Base-by-base conservation (phyloP, 2,329 filamentous ascomycete species). In the Neonectria hederae region DNA sequence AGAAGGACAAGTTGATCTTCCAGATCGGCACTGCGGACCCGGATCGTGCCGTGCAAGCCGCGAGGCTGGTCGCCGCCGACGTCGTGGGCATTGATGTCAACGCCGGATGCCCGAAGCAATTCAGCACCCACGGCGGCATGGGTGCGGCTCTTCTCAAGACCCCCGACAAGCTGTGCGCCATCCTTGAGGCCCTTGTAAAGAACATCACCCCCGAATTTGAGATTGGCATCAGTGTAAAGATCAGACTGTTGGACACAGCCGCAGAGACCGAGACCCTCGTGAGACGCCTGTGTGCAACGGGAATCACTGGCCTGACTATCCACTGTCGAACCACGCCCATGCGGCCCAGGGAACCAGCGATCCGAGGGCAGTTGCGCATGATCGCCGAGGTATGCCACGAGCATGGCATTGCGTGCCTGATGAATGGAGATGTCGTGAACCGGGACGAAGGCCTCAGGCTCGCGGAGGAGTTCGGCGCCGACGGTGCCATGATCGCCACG, bases 261-360 rank as follows among this genome's bases (percentile, higher is more conserved):
- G 90, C 89, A 63, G 82, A 91, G 75, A 99, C 96, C 0, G 89
- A 92, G 72, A 83, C 83, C 1, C 84, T 99, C 17, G 95, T 99
- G 14, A 84, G 89, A 55, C 85, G 88, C 62, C 88, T 99, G 3
- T 92, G 92, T 69, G 86, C 85, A 54, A 99, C 96, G 0, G 96
- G 96, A 2, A 98, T 99, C 76, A 96, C 90, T 2, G 94, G 92
- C 0, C 82, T 99, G 68, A 98, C 96, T 0, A 88, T 99, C 1
- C 96, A 99, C 82, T 99, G 96, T 80, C 92, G 96, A 24, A 99
- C 96, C 0, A 95, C 94, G 6, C 93, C 94, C 1, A 99, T 99
- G 96, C 88, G 96, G 40, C 94, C 95, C 2, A 85, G 94, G 52
- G 94, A 98, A 79, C 86, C 89, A 24, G 96, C 95, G 3, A 93